Conservation (phyloP, 129 eudicot genomes). For the Sambucus nigra region DNA sequence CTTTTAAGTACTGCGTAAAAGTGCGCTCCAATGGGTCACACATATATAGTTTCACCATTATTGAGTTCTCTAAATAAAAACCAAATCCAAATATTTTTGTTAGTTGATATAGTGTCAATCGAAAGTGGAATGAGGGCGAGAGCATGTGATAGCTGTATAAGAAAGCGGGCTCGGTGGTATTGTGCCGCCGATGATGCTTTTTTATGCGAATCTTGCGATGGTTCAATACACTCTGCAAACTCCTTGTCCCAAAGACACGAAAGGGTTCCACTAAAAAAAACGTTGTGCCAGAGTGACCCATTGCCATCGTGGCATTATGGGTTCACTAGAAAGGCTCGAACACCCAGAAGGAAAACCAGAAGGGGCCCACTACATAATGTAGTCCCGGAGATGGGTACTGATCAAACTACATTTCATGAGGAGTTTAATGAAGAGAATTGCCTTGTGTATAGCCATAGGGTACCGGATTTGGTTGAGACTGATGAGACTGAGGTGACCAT, state of each 20-base stretch:
- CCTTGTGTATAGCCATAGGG: slow-evolving; percentile 56
- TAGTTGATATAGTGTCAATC: slow-evolving; percentile 16
- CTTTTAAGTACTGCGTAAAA: slow-evolving; percentile 5
- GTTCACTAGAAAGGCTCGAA: slow-evolving; percentile 60
- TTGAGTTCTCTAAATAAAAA: neutral
- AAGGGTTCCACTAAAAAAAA: slow-evolving; percentile 51
- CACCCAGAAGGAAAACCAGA: slow-evolving; percentile 17
- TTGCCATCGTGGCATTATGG: slow-evolving; percentile 60
- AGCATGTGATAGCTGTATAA: slow-evolving; percentile 67
- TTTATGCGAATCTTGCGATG: slow-evolving; percentile 64
- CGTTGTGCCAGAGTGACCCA: slow-evolving; percentile 10
- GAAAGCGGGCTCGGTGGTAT: slow-evolving; percentile 73
- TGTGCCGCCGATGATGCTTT: slow-evolving; percentile 82
- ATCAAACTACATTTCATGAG: slow-evolving; percentile 29
- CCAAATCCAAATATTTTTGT: neutral
- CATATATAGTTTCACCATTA: slow-evolving; percentile 7
- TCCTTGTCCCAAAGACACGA: slow-evolving; percentile 65
- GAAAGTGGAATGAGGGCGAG: slow-evolving; percentile 63
- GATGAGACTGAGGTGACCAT: neutral
- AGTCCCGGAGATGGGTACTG: slow-evolving; percentile 63
- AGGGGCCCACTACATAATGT: slow-evolving; percentile 25
- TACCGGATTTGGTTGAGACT: slow-evolving; percentile 44
- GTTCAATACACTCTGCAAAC: slow-evolving; percentile 56
- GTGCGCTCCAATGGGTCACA: slow-evolving; percentile 32
- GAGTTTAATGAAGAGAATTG: slow-evolving; percentile 41